A percentile compares a stretch with the other conserved stretches of the same genome.
Conservation (phyloP, 208 protist species). For the Acanthamoeba quina region DNA sequence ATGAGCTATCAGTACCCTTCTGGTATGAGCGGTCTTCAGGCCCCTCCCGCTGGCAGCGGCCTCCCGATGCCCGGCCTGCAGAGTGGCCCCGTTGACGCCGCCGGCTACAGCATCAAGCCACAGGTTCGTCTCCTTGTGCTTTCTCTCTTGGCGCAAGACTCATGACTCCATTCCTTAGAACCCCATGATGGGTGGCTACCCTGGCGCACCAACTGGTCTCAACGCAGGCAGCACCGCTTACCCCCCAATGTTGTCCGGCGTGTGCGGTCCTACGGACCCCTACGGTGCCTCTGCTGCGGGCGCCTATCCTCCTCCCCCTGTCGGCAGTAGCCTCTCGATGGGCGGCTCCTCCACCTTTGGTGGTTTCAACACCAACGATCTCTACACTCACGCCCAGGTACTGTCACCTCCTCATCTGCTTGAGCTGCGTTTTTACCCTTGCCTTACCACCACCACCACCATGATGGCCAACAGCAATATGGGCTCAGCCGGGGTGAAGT, state of each 20-base stretch:
- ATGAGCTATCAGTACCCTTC: constrained; percentile 24
- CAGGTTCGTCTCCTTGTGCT: background rate
- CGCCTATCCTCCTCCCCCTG: background rate
- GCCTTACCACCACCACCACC: no score
- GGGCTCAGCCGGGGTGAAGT: background rate
- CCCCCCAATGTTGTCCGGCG: background rate
- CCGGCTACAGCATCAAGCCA: background rate
- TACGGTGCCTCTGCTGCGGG: background rate
- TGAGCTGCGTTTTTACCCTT: background rate
- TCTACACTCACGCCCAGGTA: background rate
- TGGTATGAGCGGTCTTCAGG: constrained; percentile 8
- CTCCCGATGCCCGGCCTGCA: background rate
- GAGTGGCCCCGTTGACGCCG: background rate
- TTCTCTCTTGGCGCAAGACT: background rate
- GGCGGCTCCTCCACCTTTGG: background rate
- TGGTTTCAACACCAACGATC: background rate
- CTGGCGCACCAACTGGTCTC: background rate
- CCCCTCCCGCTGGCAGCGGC: background rate
- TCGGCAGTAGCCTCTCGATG: background rate
- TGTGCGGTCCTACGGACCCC: background rate
- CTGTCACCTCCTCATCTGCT: background rate
- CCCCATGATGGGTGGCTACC: background rate
- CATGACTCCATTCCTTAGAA: background rate
- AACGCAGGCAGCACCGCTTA: background rate
- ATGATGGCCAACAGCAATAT: background rate